A percentile compares a stretch with the other conserved stretches of the same genome.
Conservation (phyloP, 2,329 filamentous ascomycete genomes). For the Colletotrichum sp. region DNA sequence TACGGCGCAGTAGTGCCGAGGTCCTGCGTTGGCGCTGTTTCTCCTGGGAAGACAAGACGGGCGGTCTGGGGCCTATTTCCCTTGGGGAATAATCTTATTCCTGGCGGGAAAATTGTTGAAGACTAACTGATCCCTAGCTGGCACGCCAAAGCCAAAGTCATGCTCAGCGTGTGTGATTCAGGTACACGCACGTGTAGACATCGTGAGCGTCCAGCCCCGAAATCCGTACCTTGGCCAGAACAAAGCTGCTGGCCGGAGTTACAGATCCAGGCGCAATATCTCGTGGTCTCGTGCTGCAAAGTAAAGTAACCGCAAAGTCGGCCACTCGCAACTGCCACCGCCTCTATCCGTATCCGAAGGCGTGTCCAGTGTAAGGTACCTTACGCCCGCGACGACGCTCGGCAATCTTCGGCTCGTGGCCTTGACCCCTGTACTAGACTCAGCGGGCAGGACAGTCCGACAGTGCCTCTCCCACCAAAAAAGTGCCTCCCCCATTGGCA, state of each 20-base stretch:
- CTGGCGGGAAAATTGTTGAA: background rate
- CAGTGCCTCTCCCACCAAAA: background rate
- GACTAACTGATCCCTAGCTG: background rate
- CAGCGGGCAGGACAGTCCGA: background rate
- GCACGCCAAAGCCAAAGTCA: background rate
- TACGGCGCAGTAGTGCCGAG: background rate
- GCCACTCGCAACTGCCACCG: background rate
- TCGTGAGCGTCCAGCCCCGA: background rate
- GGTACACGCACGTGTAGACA: background rate
- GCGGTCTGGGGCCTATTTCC: background rate
- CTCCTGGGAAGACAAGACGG: background rate
- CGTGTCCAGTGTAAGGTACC: background rate
- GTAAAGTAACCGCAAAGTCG: background rate
- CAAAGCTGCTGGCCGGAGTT: background rate
- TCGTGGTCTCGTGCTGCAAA: background rate
- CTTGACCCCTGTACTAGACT: conserved; percentile 16
- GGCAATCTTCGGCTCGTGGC: conserved; percentile 22
- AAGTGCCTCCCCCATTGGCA: background rate
- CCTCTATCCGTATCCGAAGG: background rate
- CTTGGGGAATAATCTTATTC: background rate
- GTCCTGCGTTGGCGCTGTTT: conserved; percentile 10
- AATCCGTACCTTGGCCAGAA: background rate
- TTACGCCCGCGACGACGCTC: conserved; percentile 14
- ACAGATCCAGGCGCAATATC: background rate
- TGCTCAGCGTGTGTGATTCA: background rate